Evolutionary conservation across 441 rosid species (phyloP), one percentile per base, ranked within the genome.

Genomic region (Mallotus repandus): DNA sequence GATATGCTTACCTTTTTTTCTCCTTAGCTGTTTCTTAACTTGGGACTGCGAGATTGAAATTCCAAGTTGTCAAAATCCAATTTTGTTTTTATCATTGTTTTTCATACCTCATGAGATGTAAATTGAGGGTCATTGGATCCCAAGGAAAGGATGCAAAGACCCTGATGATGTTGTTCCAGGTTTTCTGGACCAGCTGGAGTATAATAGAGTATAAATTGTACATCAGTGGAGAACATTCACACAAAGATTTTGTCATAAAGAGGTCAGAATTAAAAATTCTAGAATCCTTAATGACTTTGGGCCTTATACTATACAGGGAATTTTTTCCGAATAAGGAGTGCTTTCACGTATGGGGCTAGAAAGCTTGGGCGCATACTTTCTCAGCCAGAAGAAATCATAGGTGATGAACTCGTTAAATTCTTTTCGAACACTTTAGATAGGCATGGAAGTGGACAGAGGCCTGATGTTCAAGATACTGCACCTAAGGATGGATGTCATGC

Each of bases 381-480:
- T 48, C 46, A 11, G 57, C 67, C 48, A 49, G 67, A 60, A 60
- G 74, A 71, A 29, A 71, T 13, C 57, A 71, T 71, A 18, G 29
- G 45, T 16, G 57, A 29, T 8, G 74, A 71, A 71, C 66, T 71
- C 12, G 29, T 16, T 7, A 71, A 71, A 60, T 71, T 71, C 43
- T 71, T 71, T 22, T 48, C 74, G 5, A 71, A 71, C 57, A 71
- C 74, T 49, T 60, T 71, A 48, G 66, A 71, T 53, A 71, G 74
- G 13, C 69, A 79, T 76, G 78, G 69, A 59, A 71, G 79, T 81
- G 97, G 91, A 61, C 88, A 85, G 82, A 84, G 97, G 76, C 98
- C 96, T 53, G 94, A 89, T 78, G 91, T 92, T 83, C 91, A 83
- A 79, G 94, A 86, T 79, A 74, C 73, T 70, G 67, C 62, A 66